Percentiles rank a stretch among this genome's conserved stretches.
Evolutionary conservation across 1,139 yeast species (phyloP).

Genomic region (Arxiozyma bovina): DNA sequence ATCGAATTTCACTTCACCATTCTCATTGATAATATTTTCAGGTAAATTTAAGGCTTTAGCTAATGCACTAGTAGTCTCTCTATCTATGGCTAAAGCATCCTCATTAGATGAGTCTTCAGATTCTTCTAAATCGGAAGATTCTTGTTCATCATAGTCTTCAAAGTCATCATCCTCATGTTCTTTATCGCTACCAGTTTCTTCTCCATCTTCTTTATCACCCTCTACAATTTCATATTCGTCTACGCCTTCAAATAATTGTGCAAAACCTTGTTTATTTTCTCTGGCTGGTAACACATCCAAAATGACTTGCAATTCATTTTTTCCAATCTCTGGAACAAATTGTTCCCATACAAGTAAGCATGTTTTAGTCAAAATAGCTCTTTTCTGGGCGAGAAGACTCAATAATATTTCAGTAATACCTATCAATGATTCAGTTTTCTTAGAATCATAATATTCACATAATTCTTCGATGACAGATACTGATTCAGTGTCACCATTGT

Average conservation of each 20-base stretch:
- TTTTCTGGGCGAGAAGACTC: constrained; percentile 65
- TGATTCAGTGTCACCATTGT: constrained; percentile 72
- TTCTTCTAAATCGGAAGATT: constrained; percentile 27
- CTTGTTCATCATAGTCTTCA: constrained; percentile 28
- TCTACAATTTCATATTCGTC: constrained; percentile 57
- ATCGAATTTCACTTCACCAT: constrained; percentile 44
- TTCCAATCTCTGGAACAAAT: constrained; percentile 41
- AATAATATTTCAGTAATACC: constrained; percentile 74
- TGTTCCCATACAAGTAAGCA: constrained; percentile 72
- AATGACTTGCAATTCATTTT: constrained; percentile 47
- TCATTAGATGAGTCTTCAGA: constrained; percentile 22
- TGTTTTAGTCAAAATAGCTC: constrained; percentile 60
- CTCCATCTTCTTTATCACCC: constrained; percentile 72
- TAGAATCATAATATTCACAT: constrained; percentile 41
- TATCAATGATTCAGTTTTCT: constrained; percentile 38
- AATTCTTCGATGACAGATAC: constrained; percentile 68
- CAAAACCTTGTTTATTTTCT: constrained; percentile 80
- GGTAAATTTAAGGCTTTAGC: constrained; percentile 75
- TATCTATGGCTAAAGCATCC: constrained; percentile 36
- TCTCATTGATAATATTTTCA: constrained; percentile 37
- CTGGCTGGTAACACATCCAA: constrained; percentile 61
- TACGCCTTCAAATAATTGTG: constrained; percentile 60
- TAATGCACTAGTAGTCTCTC: constrained; percentile 55
- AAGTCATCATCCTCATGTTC: constrained; percentile 43
- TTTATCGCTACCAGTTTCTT: constrained; percentile 54